Evolutionary conservation across 176 grass and related monocot species (phyloP).

Genomic region (Triticum turgidum): DNA sequence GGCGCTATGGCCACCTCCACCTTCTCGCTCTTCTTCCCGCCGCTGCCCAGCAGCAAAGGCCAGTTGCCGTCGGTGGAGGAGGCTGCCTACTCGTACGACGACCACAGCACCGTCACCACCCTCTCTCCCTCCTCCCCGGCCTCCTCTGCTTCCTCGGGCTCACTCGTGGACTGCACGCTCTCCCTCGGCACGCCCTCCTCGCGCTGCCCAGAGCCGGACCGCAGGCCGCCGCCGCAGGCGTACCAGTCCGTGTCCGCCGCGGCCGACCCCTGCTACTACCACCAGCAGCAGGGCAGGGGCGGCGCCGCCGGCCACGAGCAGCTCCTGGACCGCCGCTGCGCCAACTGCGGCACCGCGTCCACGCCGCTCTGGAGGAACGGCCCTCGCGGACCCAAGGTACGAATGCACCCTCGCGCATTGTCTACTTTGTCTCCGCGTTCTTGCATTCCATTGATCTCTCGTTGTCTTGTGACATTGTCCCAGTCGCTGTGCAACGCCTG

Average conservation of each 20-base stretch:
- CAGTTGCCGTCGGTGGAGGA: constrained; percentile 1
- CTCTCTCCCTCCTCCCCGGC: constrained; percentile 24
- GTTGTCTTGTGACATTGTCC: neutral
- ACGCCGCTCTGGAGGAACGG: constrained; percentile 97
- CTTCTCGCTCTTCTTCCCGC: constrained; percentile 43
- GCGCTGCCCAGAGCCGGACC: constrained; percentile 8
- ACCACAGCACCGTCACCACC: constrained; percentile 42
- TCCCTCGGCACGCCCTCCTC: constrained; percentile 83
- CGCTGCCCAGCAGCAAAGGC: neutral
- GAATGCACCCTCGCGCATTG: neutral
- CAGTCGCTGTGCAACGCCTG: constrained; percentile 79
- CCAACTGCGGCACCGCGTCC: constrained; percentile 91
- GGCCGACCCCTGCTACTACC: neutral
- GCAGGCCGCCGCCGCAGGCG: neutral
- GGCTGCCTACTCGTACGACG: constrained; percentile 11
- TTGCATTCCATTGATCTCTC: neutral
- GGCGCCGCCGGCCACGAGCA: constrained; percentile 4
- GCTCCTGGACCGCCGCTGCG: constrained; percentile 60
- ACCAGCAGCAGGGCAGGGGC: constrained; percentile 21
- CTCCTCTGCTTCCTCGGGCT: constrained; percentile 27
- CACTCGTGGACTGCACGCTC: constrained; percentile 77
- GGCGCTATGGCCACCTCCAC: constrained; percentile 2
- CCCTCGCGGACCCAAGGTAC: constrained; percentile 85
- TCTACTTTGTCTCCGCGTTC: neutral
- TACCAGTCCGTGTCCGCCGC: neutral